A percentile compares a stretch with the other conserved stretches of the same genome.
Evolutionary conservation across 1,139 yeast genomes (phyloP).

Genomic region (Pichia sp.): DNA sequence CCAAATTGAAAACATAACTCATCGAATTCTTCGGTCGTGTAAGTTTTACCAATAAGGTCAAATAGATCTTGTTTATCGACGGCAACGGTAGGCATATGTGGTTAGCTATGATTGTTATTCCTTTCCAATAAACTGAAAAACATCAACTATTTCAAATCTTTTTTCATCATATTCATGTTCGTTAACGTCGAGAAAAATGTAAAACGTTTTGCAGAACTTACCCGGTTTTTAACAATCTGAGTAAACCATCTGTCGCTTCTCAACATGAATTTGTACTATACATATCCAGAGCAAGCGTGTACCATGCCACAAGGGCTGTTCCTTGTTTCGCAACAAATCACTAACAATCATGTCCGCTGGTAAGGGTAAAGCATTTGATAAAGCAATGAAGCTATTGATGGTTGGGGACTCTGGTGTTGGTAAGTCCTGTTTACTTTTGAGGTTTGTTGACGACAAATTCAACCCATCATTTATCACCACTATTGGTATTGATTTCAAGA

Average conservation of each 20-base stretch:
- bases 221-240: too few species aligned
- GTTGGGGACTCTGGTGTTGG: conserved; percentile 98
- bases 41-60: conserved; percentile 69
- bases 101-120: too few species aligned
- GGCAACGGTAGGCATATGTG: conserved; percentile 85
- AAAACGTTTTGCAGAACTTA: neutral
- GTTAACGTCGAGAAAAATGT: neutral
- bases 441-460: conserved; percentile 96
- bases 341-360: conserved; percentile 12
- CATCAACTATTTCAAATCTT: too few species aligned
- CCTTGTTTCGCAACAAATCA: neutral
- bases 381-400: conserved; percentile 85
- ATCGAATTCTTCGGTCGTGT: conserved; percentile 90
- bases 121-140: too few species aligned
- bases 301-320: too few species aligned
- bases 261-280: too few species aligned
- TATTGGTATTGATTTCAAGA: conserved; percentile 95
- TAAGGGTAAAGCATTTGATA: conserved; percentile 49
- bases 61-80: conserved; percentile 92
- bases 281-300: too few species aligned
- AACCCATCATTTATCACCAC: conserved; percentile 95
- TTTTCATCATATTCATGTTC: neutral
- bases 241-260: neutral
- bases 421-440: conserved; percentile 84
- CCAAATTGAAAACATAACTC: conserved; percentile 97